Evolutionary conservation across 371 early-diverging fungal genomes (phyloP).

Genomic region (Phascolomyces articulosus): DNA sequence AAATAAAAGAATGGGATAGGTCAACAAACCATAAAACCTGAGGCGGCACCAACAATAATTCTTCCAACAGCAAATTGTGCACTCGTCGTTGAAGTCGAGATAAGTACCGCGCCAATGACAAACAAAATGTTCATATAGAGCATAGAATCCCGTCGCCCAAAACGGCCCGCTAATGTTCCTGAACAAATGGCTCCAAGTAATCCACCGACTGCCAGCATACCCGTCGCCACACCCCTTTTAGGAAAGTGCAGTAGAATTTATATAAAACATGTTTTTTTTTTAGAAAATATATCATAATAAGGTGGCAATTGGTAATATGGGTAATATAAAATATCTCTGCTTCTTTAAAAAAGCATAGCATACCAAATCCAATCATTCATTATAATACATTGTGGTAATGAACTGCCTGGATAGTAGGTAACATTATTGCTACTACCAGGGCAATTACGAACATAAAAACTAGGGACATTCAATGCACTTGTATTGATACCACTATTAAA

Average conservation of each 20-base stretch:
- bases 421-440: conserved; percentile 33
- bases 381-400: conserved; percentile 46
- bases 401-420: conserved; percentile 38
- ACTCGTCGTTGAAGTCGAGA: conserved; percentile 59
- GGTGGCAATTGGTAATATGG: too few relatives aligned
- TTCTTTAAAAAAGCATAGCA: not conserved
- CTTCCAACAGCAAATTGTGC: conserved; percentile 80
- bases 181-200: conserved; percentile 69
- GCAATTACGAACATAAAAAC: conserved; percentile 36
- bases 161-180: conserved; percentile 54
- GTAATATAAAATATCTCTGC: too few relatives aligned
- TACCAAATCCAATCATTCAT: conserved; percentile 56
- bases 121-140: conserved; percentile 67
- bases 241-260: too few relatives aligned
- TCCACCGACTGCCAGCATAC: conserved; percentile 76
- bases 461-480: conserved; percentile 45
- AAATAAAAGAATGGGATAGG: too few relatives aligned
- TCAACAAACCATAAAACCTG: conserved; percentile 72
- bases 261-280: not conserved
- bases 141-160: conserved; percentile 74
- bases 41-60: conserved; percentile 80
- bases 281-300: not conserved
- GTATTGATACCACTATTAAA: conserved; percentile 53
- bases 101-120: conserved; percentile 65
- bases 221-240: conserved; percentile 64